Percentiles rank a stretch among this genome's conserved stretches.
phyloP scores from a whole-genome alignment of 2,329 filamentous ascomycete species.

The Chrysosporium keratinophilum region DNA sequence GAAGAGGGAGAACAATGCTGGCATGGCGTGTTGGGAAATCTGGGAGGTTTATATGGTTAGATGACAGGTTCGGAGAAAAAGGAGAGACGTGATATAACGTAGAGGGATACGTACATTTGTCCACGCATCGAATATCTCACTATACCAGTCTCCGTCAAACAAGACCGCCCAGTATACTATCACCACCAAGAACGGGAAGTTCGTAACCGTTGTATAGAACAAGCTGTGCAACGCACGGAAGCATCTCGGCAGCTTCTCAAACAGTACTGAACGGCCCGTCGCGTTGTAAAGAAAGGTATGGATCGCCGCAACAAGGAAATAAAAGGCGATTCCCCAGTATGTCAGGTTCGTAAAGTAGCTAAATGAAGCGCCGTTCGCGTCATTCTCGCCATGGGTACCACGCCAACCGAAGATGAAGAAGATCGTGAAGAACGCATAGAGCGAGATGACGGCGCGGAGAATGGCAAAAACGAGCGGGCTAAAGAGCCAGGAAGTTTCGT shows the following conservation, averaged over 20 bases:
- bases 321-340: slow-evolving; percentile 75
- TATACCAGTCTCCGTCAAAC: slow-evolving; percentile 45
- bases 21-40: slow-evolving; percentile 65
- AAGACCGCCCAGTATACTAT: slow-evolving; percentile 60
- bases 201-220: slow-evolving; percentile 53
- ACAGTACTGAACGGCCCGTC: slow-evolving; percentile 43
- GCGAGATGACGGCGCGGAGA: slow-evolving; percentile 30
- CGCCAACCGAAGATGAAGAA: slow-evolving; percentile 60
- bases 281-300: slow-evolving; percentile 61
- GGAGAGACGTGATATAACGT: background rate
- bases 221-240: slow-evolving; percentile 57
- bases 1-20: slow-evolving; percentile 62
- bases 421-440: slow-evolving; percentile 61
- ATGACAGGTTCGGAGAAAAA: background rate
- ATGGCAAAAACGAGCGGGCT: slow-evolving; percentile 45
- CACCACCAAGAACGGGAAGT: slow-evolving; percentile 59
- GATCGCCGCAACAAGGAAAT: slow-evolving; percentile 55
- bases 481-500: slow-evolving; percentile 74
- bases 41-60: slow-evolving; percentile 16
- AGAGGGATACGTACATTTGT: slow-evolving; percentile 30
- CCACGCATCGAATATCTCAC: slow-evolving; percentile 45
- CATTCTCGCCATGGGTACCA: slow-evolving; percentile 44
- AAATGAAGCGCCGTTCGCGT: slow-evolving; percentile 49
- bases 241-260: slow-evolving; percentile 49
- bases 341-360: slow-evolving; percentile 75